Conservation (phyloP, 139 green algal genomes). For the Coccomyxa sp. region DNA sequence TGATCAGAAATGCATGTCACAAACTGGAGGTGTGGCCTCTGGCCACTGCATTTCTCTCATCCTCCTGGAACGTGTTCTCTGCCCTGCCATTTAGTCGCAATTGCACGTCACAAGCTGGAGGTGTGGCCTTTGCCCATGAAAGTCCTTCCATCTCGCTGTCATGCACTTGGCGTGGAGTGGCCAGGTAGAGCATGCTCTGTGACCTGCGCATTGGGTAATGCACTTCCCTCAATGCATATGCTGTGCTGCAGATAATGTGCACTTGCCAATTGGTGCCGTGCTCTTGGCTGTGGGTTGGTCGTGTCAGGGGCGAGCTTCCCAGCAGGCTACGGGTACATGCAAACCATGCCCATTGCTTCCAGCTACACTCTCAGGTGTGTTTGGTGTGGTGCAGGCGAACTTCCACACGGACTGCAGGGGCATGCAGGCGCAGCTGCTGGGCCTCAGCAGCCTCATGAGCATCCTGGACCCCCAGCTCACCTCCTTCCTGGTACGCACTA, state of each 20-base stretch:
- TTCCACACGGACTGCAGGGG: conserved; percentile 24
- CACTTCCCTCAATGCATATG: too few species aligned
- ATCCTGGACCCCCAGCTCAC: conserved; percentile 80
- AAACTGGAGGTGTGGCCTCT: not conserved
- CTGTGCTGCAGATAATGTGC: too few species aligned
- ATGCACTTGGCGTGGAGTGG: too few species aligned
- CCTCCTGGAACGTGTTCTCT: not conserved
- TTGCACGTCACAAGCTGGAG: too few species aligned
- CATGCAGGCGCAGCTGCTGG: conserved; percentile 83
- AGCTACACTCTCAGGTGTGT: too few species aligned
- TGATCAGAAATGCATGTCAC: too few species aligned
- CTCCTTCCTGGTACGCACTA: conserved; percentile 49
- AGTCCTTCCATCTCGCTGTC: too few species aligned
- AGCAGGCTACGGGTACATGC: not conserved
- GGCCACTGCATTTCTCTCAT: not conserved
- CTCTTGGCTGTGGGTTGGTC: not conserved
- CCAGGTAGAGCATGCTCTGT: not conserved
- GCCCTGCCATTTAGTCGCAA: not conserved
- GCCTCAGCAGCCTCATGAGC: conserved; percentile 60
- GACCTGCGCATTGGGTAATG: not conserved
- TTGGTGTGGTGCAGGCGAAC: conserved; percentile 3
- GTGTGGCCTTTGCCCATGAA: too few species aligned
- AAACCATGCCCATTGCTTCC: too few species aligned
- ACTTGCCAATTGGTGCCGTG: not conserved
- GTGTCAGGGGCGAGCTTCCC: not conserved